Conservation (phyloP, 257 asterid species). For the Penstemon eatonii region DNA sequence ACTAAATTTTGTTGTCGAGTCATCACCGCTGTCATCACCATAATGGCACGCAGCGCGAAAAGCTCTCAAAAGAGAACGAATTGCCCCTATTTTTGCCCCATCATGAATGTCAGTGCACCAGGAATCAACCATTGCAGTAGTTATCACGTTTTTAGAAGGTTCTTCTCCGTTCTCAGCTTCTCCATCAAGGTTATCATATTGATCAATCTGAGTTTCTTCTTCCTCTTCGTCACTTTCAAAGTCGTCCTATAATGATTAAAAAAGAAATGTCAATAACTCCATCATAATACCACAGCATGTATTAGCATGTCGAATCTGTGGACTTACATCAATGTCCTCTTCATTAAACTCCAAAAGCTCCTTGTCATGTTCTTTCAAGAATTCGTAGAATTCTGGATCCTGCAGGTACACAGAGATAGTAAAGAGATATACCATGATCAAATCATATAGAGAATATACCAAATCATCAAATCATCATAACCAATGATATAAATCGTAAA, state of each 20-base stretch:
- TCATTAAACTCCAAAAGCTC: slow-evolving; percentile 80
- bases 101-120: slow-evolving; percentile 63
- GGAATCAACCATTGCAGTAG: slow-evolving; percentile 80
- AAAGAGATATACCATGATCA: neutral
- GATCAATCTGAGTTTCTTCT: slow-evolving; percentile 36
- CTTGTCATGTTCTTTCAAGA: slow-evolving; percentile 78
- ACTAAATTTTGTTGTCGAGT: slow-evolving; percentile 54
- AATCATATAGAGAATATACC: neutral
- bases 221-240: slow-evolving; percentile 42
- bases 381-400: slow-evolving; percentile 91
- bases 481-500: neutral
- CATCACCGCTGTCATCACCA: slow-evolving; percentile 80
- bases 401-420: slow-evolving; percentile 32
- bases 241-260: slow-evolving; percentile 43
- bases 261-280: slow-evolving; percentile 20
- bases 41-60: slow-evolving; percentile 88
- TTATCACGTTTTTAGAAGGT: slow-evolving; percentile 59
- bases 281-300: slow-evolving; percentile 7
- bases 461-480: neutral
- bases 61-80: slow-evolving; percentile 80
- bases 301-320: slow-evolving; percentile 5
- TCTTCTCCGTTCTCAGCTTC: slow-evolving; percentile 39
- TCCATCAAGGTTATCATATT: slow-evolving; percentile 33
- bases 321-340: slow-evolving; percentile 69
- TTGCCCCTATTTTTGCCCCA: slow-evolving; percentile 61